These are phyloP conservation scores for Chaetomiaceae sp. DNA, from an alignment of 2,329 filamentous ascomycete genomes.

Conservation along the genomic window DNA sequence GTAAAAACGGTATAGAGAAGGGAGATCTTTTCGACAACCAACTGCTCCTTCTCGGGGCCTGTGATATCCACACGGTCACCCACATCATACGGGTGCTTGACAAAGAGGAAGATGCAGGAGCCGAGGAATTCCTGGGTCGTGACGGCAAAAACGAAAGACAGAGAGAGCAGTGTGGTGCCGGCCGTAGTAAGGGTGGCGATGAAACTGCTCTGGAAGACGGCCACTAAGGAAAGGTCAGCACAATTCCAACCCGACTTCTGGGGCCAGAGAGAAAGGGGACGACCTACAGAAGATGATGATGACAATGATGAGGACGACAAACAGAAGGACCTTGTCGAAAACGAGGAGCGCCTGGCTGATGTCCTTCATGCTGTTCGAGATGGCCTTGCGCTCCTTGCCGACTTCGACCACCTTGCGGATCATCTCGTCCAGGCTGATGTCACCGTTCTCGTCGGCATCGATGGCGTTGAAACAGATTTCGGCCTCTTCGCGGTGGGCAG, in stretches of 20 bases:
- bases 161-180: conserved; percentile 83
- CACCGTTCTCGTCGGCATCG: conserved; percentile 85
- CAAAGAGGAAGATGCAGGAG: conserved; percentile 96
- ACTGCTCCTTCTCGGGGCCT: conserved; percentile 51
- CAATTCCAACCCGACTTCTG: neutral
- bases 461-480: conserved; percentile 78
- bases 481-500: conserved; percentile 67
- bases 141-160: conserved; percentile 94
- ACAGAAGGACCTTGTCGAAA: conserved; percentile 78
- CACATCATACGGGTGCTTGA: conserved; percentile 97
- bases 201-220: conserved; percentile 84
- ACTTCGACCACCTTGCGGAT: conserved; percentile 79
- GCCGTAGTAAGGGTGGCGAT: conserved; percentile 81
- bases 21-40: conserved; percentile 90
- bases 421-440: conserved; percentile 95
- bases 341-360: conserved; percentile 91
- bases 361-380: conserved; percentile 92
- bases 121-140: conserved; percentile 95
- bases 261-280: no score
- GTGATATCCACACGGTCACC: conserved; percentile 86
- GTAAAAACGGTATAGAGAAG: conserved; percentile 90
- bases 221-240: conserved; percentile 46
- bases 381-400: conserved; percentile 79
- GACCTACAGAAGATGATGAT: conserved; percentile 74
- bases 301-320: conserved; percentile 73